A percentile compares a stretch with the other conserved stretches of the same genome.
phyloP scores from a whole-genome alignment of 2,329 filamentous ascomycete genomes.

The Endothia cerciana region DNA sequence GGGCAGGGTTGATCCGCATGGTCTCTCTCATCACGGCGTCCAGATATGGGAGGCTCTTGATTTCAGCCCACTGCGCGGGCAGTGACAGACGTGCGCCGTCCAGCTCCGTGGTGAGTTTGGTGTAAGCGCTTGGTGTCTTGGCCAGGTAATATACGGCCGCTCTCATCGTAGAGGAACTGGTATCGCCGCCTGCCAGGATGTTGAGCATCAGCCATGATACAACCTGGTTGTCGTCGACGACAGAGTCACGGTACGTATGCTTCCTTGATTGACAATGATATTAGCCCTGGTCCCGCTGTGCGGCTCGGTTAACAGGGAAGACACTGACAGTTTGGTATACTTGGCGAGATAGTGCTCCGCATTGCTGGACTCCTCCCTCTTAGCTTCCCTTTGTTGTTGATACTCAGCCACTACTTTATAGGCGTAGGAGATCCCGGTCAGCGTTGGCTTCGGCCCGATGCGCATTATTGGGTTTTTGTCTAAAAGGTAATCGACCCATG shows the following conservation, averaged over 20 bases:
- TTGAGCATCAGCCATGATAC: conserved; percentile 41
- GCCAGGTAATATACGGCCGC: conserved; percentile 41
- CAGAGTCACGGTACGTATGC: background rate
- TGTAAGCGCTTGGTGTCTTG: conserved; percentile 11
- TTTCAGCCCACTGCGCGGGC: conserved; percentile 8
- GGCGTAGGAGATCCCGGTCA: conserved; percentile 11
- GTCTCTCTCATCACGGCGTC: conserved; percentile 44
- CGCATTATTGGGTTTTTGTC: conserved; percentile 37
- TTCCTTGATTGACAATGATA: background rate
- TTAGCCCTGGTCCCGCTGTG: background rate
- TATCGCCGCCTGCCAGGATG: conserved; percentile 44
- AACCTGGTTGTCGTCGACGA: conserved; percentile 43
- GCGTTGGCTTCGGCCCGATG: conserved; percentile 31
- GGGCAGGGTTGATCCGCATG: conserved; percentile 46
- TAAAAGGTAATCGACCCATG: conserved; percentile 35
- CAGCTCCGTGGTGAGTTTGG: conserved; percentile 8
- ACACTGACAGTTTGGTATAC: conserved; percentile 13
- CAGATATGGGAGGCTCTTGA: conserved; percentile 40
- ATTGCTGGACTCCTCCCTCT: background rate
- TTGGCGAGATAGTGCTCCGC: conserved; percentile 13
- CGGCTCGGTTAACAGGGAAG: background rate
- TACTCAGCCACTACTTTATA: conserved; percentile 16
- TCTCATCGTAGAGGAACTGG: conserved; percentile 41
- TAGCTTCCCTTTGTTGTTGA: background rate
- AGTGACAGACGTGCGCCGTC: conserved; percentile 10